These are phyloP conservation scores for Lenzites betulinus DNA, from an alignment of 768 basidiomycete species.

Conservation along the genomic window DNA sequence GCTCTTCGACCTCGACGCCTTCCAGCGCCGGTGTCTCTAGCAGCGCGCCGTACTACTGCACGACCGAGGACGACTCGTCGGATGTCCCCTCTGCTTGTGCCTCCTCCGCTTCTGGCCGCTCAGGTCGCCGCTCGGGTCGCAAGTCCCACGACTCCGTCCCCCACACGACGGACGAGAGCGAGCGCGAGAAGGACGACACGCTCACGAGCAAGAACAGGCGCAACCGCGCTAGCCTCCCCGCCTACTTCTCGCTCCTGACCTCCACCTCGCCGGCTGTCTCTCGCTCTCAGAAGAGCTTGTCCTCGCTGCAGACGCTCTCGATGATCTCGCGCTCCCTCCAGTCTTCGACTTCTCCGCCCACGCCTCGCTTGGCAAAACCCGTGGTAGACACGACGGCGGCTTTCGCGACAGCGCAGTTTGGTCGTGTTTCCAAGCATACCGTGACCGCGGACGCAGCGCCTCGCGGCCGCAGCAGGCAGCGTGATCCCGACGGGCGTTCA, in stretches of 20 bases:
- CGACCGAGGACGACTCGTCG: constrained; percentile 35
- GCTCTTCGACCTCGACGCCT: constrained; percentile 45
- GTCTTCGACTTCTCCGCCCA: constrained; percentile 28
- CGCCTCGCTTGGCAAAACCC: constrained; percentile 29
- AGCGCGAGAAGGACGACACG: constrained; percentile 41
- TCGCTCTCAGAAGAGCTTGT: constrained; percentile 22
- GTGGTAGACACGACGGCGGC: constrained; percentile 23
- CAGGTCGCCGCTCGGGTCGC: constrained; percentile 34
- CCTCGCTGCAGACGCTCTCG: constrained; percentile 21
- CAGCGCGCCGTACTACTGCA: constrained; percentile 32
- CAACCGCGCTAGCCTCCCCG: constrained; percentile 73
- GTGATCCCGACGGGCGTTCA: constrained; percentile 29
- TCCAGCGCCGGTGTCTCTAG: constrained; percentile 28
- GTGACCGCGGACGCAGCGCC: constrained; percentile 17
- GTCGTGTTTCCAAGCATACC: constrained; percentile 9
- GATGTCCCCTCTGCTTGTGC: constrained; percentile 41
- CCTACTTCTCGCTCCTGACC: constrained; percentile 71
- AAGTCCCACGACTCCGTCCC: constrained; percentile 13
- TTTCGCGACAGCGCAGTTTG: constrained; percentile 22
- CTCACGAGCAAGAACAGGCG: constrained; percentile 39
- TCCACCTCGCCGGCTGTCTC: constrained; percentile 32
- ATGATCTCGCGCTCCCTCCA: constrained; percentile 30
- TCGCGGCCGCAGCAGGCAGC: constrained; percentile 28
- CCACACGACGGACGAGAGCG: constrained; percentile 26
- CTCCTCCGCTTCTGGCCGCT: constrained; percentile 20